A percentile compares a stretch with the other conserved stretches of the same genome.
These are phyloP conservation scores for Oleoguttula mirabilis DNA, from an alignment of 495 filamentous ascomycete genomes.

Conservation along the genomic window DNA sequence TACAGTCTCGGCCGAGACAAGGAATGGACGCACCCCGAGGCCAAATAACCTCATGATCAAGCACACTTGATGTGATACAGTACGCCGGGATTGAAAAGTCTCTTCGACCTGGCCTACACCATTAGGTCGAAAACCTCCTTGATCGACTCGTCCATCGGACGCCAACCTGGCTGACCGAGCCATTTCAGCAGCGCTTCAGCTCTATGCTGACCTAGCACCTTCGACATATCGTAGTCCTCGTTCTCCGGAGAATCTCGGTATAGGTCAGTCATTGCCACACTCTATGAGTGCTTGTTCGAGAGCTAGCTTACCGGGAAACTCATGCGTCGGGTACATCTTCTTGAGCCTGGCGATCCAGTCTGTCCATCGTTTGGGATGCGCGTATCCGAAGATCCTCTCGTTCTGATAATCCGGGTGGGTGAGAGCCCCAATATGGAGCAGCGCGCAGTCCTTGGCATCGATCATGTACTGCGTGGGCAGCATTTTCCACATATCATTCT, in stretches of 20 bases:
- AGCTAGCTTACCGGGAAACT: slow-evolving; percentile 24
- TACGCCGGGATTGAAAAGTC: no score
- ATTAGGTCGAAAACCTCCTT: slow-evolving; percentile 7
- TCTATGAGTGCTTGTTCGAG: no score
- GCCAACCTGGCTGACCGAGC: slow-evolving; percentile 19
- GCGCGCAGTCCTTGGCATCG: slow-evolving; percentile 38
- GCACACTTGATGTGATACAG: no score
- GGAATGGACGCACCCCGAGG: no score
- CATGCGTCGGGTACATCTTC: slow-evolving; percentile 25
- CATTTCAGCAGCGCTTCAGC: slow-evolving; percentile 24
- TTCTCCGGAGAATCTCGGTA: no score
- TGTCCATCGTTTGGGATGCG: slow-evolving; percentile 29
- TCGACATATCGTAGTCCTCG: no score
- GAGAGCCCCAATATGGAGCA: slow-evolving; percentile 36
- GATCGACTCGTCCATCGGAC: slow-evolving; percentile 16
- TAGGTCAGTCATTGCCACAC: no score
- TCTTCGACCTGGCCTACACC: no score
- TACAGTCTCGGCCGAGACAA: no score
- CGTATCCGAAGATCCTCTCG: slow-evolving; percentile 38
- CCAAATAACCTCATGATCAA: no score
- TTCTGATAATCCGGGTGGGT: slow-evolving; percentile 30
- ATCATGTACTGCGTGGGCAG: slow-evolving; percentile 22
- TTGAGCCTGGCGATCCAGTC: slow-evolving; percentile 26
- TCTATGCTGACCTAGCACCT: slow-evolving; percentile 8
- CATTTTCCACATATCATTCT: background rate